Conservation (phyloP, 257 asterid genomes). For the Solanum paucissectum region DNA sequence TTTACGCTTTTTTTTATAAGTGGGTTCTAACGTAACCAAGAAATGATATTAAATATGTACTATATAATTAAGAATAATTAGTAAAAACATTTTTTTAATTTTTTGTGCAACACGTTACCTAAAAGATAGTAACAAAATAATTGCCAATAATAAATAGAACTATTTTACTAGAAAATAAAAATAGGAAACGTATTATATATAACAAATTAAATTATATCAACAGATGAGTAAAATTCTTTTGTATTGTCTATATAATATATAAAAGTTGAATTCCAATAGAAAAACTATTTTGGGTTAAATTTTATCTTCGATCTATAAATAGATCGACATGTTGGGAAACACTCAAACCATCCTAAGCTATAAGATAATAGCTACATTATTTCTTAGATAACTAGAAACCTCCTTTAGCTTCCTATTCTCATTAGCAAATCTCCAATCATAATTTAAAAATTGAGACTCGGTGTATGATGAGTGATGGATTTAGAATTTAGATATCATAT, state of each 20-base stretch:
- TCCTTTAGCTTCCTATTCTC: neutral
- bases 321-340: neutral
- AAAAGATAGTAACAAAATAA: no score
- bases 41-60: neutral
- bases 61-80: neutral
- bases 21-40: neutral
- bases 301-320: conserved; percentile 11
- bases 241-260: no score
- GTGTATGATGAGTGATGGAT: rapidly evolving
- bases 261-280: neutral
- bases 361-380: neutral
- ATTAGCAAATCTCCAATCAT: neutral
- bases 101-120: neutral
- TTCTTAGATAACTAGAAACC: neutral
- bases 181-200: neutral
- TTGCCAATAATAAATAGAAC: neutral
- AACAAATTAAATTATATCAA: neutral
- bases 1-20: neutral
- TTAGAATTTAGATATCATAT: neutral
- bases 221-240: neutral
- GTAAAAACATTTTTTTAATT: neutral
- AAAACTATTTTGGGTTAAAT: neutral
- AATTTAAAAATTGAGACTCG: neutral
- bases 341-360: conserved; percentile 3
- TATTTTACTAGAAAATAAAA: neutral